phyloP scores from a whole-genome alignment of 163 green algal species.

The Scenedesmus sp. region DNA sequence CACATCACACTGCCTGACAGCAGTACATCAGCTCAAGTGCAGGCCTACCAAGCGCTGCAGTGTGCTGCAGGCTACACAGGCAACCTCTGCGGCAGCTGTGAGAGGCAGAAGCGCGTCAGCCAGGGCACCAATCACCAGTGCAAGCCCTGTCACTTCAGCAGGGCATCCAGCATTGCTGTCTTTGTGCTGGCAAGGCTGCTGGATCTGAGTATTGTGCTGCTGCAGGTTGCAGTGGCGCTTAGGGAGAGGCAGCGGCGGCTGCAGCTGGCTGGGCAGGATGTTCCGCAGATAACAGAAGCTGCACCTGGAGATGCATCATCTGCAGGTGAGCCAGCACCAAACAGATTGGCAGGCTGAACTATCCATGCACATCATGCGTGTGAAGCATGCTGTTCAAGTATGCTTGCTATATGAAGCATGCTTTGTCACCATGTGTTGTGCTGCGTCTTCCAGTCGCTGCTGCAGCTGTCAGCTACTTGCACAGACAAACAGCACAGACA shows the following conservation, averaged over 20 bases:
- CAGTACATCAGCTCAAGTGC: background rate
- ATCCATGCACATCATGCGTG: background rate
- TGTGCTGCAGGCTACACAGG: background rate
- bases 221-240: background rate
- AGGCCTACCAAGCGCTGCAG: background rate
- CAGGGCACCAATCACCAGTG: background rate
- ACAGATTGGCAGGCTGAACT: background rate
- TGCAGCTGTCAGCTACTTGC: no score
- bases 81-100: background rate
- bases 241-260: background rate
- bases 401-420: no score
- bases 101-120: background rate
- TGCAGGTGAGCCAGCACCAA: background rate
- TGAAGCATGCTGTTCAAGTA: no score
- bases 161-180: background rate
- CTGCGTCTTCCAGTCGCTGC: no score
- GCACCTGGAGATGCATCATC: background rate
- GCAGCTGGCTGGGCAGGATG: background rate
- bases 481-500: no score
- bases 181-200: background rate
- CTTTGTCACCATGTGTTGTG: no score
- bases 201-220: background rate
- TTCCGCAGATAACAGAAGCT: background rate
- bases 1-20: background rate
- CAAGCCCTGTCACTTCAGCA: background rate